phyloP scores from a whole-genome alignment of 176 grass and related monocot genomes.

The Paspalum notatum region DNA sequence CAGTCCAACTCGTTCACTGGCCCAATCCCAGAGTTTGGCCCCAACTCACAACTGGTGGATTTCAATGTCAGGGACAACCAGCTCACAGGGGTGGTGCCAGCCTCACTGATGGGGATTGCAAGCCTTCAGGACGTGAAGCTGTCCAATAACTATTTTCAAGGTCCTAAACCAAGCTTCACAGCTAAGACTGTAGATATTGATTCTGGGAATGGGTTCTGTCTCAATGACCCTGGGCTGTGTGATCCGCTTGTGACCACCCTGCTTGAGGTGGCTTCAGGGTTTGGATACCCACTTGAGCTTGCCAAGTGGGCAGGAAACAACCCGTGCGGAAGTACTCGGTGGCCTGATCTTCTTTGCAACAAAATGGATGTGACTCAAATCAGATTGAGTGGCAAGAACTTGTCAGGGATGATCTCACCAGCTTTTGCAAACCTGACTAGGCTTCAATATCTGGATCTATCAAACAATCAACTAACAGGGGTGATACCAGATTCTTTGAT shows the following conservation, averaged over 20 bases:
- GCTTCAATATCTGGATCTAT: constrained; percentile 58
- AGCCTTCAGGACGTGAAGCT: constrained; percentile 53
- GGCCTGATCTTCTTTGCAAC: constrained; percentile 65
- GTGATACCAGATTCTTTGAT: constrained; percentile 66
- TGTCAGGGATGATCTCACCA: constrained; percentile 71
- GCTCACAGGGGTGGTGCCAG: constrained; percentile 66
- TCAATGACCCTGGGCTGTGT: constrained; percentile 42
- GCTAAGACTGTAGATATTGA: constrained; percentile 38
- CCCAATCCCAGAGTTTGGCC: constrained; percentile 68
- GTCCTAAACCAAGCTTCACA: constrained; percentile 52
- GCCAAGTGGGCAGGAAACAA: constrained; percentile 65
- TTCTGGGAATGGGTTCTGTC: constrained; percentile 70
- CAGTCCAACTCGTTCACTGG: constrained; percentile 83
- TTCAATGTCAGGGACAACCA: constrained; percentile 85
- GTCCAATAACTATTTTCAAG: constrained; percentile 84
- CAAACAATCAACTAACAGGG: constrained; percentile 69
- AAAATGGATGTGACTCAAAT: constrained; percentile 36
- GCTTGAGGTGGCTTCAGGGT: constrained; percentile 69
- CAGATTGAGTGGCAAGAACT: constrained; percentile 63
- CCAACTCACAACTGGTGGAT: constrained; percentile 42
- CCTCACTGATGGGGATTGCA: constrained; percentile 43
- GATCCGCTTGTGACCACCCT: constrained; percentile 53
- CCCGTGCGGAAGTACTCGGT: constrained; percentile 47
- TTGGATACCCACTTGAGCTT: constrained; percentile 73
- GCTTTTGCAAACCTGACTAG: constrained; percentile 66